These are phyloP conservation scores for Leccinum arenicola DNA, from an alignment of 768 basidiomycete species.

Conservation along the genomic window DNA sequence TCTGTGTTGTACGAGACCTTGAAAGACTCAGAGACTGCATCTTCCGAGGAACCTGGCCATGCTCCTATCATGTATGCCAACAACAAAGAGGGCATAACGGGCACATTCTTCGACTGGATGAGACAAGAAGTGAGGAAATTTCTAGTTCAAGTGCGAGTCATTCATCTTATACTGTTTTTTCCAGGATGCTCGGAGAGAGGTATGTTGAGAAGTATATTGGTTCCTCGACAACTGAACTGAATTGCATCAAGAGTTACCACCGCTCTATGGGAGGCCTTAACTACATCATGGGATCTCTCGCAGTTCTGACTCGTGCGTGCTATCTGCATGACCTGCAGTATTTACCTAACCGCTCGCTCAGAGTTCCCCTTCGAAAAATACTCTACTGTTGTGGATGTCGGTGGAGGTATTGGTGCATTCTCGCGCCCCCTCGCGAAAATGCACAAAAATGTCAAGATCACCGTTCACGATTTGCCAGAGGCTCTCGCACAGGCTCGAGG, in stretches of 20 bases:
- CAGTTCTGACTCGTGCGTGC: constrained; percentile 21
- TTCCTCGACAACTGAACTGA: background rate
- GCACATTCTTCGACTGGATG: constrained; percentile 28
- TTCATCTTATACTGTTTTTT: background rate
- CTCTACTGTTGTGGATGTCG: constrained; percentile 34
- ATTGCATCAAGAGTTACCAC: constrained; percentile 19
- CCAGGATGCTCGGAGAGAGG: constrained; percentile 22
- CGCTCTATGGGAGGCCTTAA: constrained; percentile 23
- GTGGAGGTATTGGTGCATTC: constrained; percentile 33
- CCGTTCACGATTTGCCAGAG: constrained; percentile 31
- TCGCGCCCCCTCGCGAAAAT: constrained; percentile 28
- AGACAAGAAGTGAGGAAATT: constrained; percentile 16
- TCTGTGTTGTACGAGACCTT: constrained; percentile 26
- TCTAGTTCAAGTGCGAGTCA: background rate
- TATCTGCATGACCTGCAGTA: background rate
- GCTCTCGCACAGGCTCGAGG: constrained; percentile 20
- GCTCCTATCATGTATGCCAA: constrained; percentile 22
- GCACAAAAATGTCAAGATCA: constrained; percentile 30
- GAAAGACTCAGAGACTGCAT: constrained; percentile 20
- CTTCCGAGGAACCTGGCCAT: constrained; percentile 20
- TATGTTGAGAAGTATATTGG: background rate
- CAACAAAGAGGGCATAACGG: constrained; percentile 17
- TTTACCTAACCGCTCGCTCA: constrained; percentile 4
- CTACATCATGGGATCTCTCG: constrained; percentile 24
- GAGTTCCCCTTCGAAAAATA: constrained; percentile 32